Conservation (phyloP, 2,329 filamentous ascomycete species). For the Neocucurbitaria cava region DNA sequence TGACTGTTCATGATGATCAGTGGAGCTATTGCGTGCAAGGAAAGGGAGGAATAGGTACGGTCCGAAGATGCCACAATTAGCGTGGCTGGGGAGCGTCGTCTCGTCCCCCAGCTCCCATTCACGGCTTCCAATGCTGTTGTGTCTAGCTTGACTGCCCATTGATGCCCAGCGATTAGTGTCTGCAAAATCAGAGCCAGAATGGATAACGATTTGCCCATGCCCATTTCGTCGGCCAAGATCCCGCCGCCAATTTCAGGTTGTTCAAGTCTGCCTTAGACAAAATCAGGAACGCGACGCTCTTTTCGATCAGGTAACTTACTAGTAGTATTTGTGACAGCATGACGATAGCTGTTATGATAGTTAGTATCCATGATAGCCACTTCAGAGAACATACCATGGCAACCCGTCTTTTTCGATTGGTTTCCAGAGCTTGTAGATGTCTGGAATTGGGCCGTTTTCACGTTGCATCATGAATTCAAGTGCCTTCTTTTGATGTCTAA, state of each 20-base stretch:
- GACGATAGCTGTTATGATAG: constrained; percentile 39
- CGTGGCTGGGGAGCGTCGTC: constrained; percentile 26
- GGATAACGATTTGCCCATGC: constrained; percentile 65
- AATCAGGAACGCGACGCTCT: not conserved
- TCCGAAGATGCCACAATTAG: constrained; percentile 41
- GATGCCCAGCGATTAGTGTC: constrained; percentile 47
- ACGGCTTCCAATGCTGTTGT: not conserved
- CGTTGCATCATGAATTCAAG: constrained; percentile 40
- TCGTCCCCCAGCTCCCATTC: not conserved
- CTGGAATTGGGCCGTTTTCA: constrained; percentile 40
- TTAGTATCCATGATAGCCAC: not conserved
- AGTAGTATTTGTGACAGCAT: constrained; percentile 50
- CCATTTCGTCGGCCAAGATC: constrained; percentile 66
- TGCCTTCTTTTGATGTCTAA: constrained; percentile 35
- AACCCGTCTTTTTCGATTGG: constrained; percentile 23
- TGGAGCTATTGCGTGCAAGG: not conserved
- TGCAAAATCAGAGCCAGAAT: constrained; percentile 58
- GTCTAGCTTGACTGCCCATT: constrained; percentile 40
- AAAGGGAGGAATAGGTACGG: constrained; percentile 42
- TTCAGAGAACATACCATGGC: constrained; percentile 18
- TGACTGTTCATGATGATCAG: constrained; percentile 45
- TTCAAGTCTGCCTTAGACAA: constrained; percentile 7
- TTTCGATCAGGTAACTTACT: constrained; percentile 4
- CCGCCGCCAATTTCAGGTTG: constrained; percentile 32
- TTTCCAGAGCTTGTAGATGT: constrained; percentile 37